Evolutionary conservation across 2,329 filamentous ascomycete species (phyloP), one percentile per base, ranked within the genome.

Genomic region (Neonectria magnoliae): DNA sequence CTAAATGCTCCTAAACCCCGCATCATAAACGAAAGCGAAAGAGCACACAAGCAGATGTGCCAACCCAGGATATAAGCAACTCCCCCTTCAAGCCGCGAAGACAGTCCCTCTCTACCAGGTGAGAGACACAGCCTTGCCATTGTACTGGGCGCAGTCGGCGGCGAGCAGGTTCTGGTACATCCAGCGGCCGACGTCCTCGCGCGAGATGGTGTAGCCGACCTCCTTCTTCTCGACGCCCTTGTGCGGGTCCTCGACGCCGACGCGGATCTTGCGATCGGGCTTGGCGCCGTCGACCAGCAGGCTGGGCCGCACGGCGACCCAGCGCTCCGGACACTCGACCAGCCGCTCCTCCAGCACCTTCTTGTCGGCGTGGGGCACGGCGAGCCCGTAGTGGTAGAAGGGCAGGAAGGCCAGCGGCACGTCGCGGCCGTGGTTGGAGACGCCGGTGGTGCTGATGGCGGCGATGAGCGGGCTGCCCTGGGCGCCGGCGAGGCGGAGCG

Each of bases 281-380:
- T 63, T 66, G 50, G 63, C 70, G 38, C 69, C 70, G 47, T 74
- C 68, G 20, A 68, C 65, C 44, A 83, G 66, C 41, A 82, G 66
- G 57, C 78, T 81, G 6, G 79, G 78, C 10, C 81, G 72, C 22
- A 81, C 73, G 7, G 80, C 50, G 20, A 77, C 75, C 62, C 75
- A 81, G 16, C 68, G 67, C 71, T 80, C 79, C 5, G 59, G 67
- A 51, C 68, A 66, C 11, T 18, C 70, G 8, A 42, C 48, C 16
- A 81, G 52, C 25, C 16, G 6, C 50, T 68, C 41, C 75, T 86
- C 84, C 81, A 84, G 83, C 25, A 72, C 76, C 67, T 73, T 74
- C 79, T 86, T 87, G 69, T 86, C 84, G 8, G 41, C 75, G 74
- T 85, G 84, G 36, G 84, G 81, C 58, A 75, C 73, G 25, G 68